Base-by-base conservation (phyloP, 1,284 basidiomycete genomes). In the Ceratobasidium sp. region DNA sequence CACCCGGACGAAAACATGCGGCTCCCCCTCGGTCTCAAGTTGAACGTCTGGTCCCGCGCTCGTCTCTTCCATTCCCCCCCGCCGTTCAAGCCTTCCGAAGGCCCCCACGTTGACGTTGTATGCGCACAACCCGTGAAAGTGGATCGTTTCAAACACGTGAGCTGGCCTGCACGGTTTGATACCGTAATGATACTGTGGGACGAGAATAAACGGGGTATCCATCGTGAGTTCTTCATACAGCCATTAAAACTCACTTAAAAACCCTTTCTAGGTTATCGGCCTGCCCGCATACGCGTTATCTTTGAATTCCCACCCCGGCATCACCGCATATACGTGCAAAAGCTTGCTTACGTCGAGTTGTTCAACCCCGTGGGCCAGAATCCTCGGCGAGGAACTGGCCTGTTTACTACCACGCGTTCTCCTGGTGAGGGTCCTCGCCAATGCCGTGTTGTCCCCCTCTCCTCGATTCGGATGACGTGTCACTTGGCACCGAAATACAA, bases 61-160 rank as follows among this genome's bases (percentile, higher is more conserved):
- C 54, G 56, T 0, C 68, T 70, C 2, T 43, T 70, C n/a, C 68
- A 70, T 37, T 37, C 57, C 6, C 54, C 68, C 5, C 57, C 70
- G 11, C 70, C 57, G 2, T 73, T 51, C 57, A 73, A 73, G 2
- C 43, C 37, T 9, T 22, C 70, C 8, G 57, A 73, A 19, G 70
- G 43, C 0, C 17, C 37, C 1, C 19, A 49, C 22, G 11, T 43
- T 29, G 57, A 73, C 25, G 49, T 61, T 1, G n/a, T 73, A 19
- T 29, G 70, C 1, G 57, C 59, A 2, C n/a, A 34, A 1, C 70
- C 70, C 1, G 49, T 8, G 9, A 25, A 59, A n/a, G 15, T 59
- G 43, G 68, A 71, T 17, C 2, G 9, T 2, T 46, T 44, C 29
- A n/a, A 46, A 17, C 37, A 56, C 9, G 54, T 59, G 2, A 11